phyloP scores from a whole-genome alignment of 2,329 filamentous ascomycete species.

The Stagonosporopsis vannaccii region DNA sequence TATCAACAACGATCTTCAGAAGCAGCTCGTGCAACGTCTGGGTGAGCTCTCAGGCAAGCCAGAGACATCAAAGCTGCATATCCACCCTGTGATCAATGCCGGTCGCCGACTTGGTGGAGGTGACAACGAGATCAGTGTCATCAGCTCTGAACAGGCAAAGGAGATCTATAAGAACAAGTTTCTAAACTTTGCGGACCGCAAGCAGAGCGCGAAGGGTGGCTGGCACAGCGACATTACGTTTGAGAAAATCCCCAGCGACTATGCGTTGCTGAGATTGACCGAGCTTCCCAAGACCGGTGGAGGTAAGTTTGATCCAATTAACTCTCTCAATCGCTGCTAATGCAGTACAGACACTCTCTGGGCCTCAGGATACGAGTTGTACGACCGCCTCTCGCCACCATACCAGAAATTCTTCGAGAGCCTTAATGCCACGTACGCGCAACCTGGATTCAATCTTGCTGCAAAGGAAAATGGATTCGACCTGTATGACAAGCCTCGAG shows the following conservation, averaged over 20 bases:
- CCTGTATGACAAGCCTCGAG: slow-evolving; percentile 58
- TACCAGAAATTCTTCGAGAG: slow-evolving; percentile 59
- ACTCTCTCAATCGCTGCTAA: not conserved
- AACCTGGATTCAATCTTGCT: slow-evolving; percentile 53
- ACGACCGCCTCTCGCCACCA: slow-evolving; percentile 58
- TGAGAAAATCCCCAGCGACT: slow-evolving; percentile 50
- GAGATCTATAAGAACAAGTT: slow-evolving; percentile 41
- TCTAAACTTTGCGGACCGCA: slow-evolving; percentile 25
- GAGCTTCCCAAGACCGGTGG: slow-evolving; percentile 45
- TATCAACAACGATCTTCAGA: slow-evolving; percentile 61
- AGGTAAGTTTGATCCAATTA: not conserved
- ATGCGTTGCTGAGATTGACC: slow-evolving; percentile 46
- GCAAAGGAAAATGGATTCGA: slow-evolving; percentile 51
- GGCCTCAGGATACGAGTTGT: slow-evolving; percentile 54
- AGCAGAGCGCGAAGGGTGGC: slow-evolving; percentile 57
- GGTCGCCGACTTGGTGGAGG: slow-evolving; percentile 37
- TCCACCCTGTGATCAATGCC: slow-evolving; percentile 63
- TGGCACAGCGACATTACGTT: slow-evolving; percentile 62
- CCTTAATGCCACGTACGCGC: slow-evolving; percentile 56
- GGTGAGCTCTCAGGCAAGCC: slow-evolving; percentile 67
- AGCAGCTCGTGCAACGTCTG: slow-evolving; percentile 61
- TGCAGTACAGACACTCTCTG: slow-evolving; percentile 41
- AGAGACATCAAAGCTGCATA: slow-evolving; percentile 63
- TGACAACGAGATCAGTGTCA: slow-evolving; percentile 51
- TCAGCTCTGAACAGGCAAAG: slow-evolving; percentile 47